These are phyloP conservation scores for Perkinsus olseni DNA, from an alignment of 169 alveolate species.

Conservation along the genomic window DNA sequence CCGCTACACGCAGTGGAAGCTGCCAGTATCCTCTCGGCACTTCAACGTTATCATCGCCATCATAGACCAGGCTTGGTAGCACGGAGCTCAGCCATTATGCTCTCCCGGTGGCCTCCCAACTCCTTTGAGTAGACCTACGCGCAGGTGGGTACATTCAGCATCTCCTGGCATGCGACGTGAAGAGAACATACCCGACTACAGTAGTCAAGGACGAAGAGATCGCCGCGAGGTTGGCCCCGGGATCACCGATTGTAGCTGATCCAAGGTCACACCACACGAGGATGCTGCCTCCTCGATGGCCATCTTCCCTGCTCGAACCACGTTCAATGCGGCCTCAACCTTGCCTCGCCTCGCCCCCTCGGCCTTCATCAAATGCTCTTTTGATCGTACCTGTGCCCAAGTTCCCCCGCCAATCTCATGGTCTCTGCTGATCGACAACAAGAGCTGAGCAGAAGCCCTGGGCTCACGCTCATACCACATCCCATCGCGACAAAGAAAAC, in stretches of 20 bases:
- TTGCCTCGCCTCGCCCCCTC: background rate
- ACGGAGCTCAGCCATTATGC: background rate
- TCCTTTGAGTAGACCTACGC: background rate
- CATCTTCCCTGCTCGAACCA: background rate
- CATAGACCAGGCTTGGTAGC: background rate
- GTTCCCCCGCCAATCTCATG: too few species aligned
- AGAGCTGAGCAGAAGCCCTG: too few species aligned
- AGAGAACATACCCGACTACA: too few species aligned
- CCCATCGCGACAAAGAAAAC: too few species aligned
- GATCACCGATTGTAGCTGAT: background rate
- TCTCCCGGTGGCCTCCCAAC: background rate
- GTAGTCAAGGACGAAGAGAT: background rate
- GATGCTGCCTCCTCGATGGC: background rate
- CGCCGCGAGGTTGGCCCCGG: too few species aligned
- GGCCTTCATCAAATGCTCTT: background rate
- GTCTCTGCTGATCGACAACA: too few species aligned
- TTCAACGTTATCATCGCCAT: background rate
- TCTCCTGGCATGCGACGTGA: too few species aligned
- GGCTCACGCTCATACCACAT: too few species aligned
- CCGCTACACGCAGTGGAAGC: background rate
- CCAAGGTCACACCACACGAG: background rate
- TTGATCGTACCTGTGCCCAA: background rate
- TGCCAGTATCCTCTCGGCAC: background rate
- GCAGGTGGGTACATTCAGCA: background rate
- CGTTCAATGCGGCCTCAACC: background rate